These are phyloP conservation scores for Fusarium chuoi DNA, from an alignment of 2,329 filamentous ascomycete genomes.

Conservation along the genomic window DNA sequence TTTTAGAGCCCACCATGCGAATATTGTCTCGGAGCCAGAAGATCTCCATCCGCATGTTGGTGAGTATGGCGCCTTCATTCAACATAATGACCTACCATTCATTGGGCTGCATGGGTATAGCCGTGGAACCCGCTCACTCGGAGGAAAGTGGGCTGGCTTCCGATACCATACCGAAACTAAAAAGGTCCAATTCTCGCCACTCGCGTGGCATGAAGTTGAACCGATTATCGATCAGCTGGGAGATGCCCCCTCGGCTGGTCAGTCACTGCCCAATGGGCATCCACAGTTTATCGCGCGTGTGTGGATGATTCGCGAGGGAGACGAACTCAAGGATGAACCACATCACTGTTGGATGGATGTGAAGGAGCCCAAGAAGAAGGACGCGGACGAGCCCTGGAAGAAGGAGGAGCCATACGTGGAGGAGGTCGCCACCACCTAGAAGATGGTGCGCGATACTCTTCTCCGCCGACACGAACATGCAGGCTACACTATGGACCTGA, in stretches of 20 bases:
- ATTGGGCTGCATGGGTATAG: background rate
- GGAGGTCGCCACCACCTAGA: background rate
- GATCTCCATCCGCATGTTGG: background rate
- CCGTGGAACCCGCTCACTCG: background rate
- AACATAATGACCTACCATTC: background rate
- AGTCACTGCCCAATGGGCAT: background rate
- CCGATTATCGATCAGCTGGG: background rate
- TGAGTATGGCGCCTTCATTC: rapidly evolving
- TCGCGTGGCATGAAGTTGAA: background rate
- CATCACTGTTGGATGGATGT: background rate
- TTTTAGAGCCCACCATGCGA: background rate
- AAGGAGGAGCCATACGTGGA: background rate
- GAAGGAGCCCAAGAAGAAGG: background rate
- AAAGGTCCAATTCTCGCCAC: background rate
- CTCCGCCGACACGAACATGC: background rate
- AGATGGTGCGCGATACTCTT: background rate
- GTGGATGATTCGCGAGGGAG: background rate
- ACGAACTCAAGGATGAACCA: background rate
- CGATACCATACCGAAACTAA: rapidly evolving
- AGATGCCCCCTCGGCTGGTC: background rate
- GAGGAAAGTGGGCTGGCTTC: background rate
- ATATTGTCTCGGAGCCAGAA: background rate
- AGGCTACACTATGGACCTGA: background rate
- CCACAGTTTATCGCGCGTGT: background rate
- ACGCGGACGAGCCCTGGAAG: background rate